These are phyloP conservation scores for Penicillium cosmopolitanum DNA, from an alignment of 495 filamentous ascomycete genomes.

Conservation along the genomic window DNA sequence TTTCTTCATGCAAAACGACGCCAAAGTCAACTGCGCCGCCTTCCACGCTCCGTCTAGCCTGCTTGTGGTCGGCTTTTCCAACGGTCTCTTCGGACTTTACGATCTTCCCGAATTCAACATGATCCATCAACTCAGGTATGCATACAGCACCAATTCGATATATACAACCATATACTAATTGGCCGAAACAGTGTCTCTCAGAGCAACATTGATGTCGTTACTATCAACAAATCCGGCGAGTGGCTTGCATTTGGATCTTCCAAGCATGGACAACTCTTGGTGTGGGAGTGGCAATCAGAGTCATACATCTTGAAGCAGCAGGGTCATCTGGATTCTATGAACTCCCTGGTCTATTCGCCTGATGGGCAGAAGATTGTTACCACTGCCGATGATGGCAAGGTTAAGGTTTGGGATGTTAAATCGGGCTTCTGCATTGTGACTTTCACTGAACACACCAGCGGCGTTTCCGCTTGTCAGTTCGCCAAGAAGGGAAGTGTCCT, in stretches of 20 bases:
- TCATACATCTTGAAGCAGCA: constrained; percentile 99
- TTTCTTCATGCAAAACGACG: constrained; percentile 89
- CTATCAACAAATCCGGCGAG: constrained; percentile 90
- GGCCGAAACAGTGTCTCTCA: constrained; percentile 76
- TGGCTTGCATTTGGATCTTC: constrained; percentile 99
- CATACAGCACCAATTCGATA: neutral
- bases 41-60: constrained; percentile 88
- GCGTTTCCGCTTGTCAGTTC: constrained; percentile 94
- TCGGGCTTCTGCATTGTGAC: constrained; percentile 98
- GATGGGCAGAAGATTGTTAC: constrained; percentile 93
- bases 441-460: constrained; percentile 94
- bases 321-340: constrained; percentile 96
- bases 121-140: constrained; percentile 78
- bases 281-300: constrained; percentile 99
- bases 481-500: constrained; percentile 91
- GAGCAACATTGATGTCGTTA: constrained; percentile 91
- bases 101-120: constrained; percentile 96
- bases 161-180: constrained; percentile 28
- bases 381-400: constrained; percentile 91
- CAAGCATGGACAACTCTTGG: constrained; percentile 88
- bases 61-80: constrained; percentile 90
- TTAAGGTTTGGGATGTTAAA: constrained; percentile 96
- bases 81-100: constrained; percentile 89
- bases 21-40: constrained; percentile 82
- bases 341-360: constrained; percentile 87